phyloP scores from a whole-genome alignment of 1,284 basidiomycete species.

The Heterobasidion occidentale region DNA sequence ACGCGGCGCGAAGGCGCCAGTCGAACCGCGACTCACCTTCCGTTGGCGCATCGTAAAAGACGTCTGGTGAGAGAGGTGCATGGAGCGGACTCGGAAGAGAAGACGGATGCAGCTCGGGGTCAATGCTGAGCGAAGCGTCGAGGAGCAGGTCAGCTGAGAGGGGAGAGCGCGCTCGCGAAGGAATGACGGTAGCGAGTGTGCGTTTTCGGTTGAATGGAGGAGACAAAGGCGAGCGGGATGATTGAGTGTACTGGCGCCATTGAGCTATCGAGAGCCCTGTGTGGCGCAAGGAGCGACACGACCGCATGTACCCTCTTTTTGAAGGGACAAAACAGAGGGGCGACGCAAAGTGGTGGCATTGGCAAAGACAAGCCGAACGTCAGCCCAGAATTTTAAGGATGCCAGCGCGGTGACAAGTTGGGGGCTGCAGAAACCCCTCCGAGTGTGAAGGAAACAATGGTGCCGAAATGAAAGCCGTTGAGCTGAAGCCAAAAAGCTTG shows the following conservation, averaged over 20 bases:
- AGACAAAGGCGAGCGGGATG: too few relatives aligned
- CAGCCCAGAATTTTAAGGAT: slow-evolving; percentile 7
- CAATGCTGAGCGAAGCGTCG: slow-evolving; percentile 3
- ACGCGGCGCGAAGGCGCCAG: slow-evolving; percentile 29
- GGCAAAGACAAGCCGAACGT: slow-evolving; percentile 9
- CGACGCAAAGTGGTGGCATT: neutral
- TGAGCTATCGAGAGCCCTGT: neutral
- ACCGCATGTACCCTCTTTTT: neutral
- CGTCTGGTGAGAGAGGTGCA: neutral
- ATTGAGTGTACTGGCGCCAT: neutral
- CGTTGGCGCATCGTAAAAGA: neutral
- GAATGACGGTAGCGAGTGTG: neutral
- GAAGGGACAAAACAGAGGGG: neutral
- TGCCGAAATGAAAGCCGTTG: too few relatives aligned
- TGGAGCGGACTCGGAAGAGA: neutral
- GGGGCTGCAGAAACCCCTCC: neutral
- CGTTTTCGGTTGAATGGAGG: neutral
- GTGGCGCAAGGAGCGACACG: neutral
- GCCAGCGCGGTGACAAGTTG: neutral
- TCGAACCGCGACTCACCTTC: slow-evolving; percentile 22
- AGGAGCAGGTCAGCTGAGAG: neutral
- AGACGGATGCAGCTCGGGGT: neutral
- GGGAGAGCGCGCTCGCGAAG: neutral
- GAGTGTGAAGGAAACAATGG: too few relatives aligned
- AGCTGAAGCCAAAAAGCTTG: too few relatives aligned